These are phyloP conservation scores for Mallotus repandus DNA, from an alignment of 441 rosid genomes.

Conservation along the genomic window DNA sequence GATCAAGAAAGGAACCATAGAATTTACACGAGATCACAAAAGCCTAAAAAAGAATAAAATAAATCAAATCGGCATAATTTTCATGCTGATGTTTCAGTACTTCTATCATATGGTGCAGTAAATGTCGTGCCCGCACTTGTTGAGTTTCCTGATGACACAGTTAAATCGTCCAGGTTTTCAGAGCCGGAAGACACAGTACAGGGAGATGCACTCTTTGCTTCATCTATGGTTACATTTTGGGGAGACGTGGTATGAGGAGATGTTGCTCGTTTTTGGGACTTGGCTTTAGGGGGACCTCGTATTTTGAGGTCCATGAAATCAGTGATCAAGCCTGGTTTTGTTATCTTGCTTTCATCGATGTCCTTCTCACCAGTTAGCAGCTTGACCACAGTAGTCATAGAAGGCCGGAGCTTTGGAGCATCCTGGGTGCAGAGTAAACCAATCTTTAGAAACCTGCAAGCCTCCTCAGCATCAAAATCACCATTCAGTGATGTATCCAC, in stretches of 20 bases:
- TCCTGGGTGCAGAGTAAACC: conserved; percentile 97
- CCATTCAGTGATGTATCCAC: conserved; percentile 66
- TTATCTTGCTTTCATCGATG: conserved; percentile 42
- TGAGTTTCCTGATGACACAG: conserved; percentile 38
- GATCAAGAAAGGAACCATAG: background rate
- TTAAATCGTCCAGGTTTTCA: conserved; percentile 47
- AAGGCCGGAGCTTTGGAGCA: conserved; percentile 74
- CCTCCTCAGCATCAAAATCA: conserved; percentile 77
- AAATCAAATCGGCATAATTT: background rate
- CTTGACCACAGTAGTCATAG: conserved; percentile 78
- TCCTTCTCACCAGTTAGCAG: conserved; percentile 55
- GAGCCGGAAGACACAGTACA: conserved; percentile 41
- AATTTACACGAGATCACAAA: conserved; percentile 7
- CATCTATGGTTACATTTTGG: conserved; percentile 6
- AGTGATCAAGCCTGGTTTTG: conserved; percentile 79
- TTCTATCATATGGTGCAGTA: conserved; percentile 27
- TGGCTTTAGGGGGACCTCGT: conserved; percentile 38
- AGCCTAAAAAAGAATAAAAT: background rate
- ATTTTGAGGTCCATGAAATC: conserved; percentile 93
- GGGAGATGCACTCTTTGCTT: conserved; percentile 32
- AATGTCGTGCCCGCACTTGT: conserved; percentile 33
- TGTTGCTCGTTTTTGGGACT: conserved; percentile 21
- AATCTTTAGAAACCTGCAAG: conserved; percentile 70
- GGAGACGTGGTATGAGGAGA: conserved; percentile 16
- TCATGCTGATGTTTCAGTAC: conserved; percentile 21